These are phyloP conservation scores for Schizochytrium sp. DNA, from an alignment of 108 stramenopile species.

Conservation along the genomic window DNA sequence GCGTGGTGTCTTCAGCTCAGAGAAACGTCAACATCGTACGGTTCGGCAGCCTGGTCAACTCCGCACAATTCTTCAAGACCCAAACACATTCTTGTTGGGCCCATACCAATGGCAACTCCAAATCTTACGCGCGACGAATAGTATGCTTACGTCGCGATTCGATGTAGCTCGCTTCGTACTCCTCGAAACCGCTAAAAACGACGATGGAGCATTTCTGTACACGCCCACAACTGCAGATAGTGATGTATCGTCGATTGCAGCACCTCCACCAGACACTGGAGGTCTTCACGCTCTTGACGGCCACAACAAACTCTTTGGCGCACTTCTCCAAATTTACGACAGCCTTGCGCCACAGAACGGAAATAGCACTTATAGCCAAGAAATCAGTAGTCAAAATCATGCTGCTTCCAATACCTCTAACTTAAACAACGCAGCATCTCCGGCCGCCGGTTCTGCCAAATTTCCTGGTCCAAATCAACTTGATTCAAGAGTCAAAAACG, in stretches of 20 bases:
- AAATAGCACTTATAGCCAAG: background rate
- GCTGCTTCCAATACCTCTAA: background rate
- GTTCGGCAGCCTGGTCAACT: background rate
- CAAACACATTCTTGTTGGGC: background rate
- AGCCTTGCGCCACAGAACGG: background rate
- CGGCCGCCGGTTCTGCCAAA: too few species aligned
- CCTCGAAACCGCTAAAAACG: background rate
- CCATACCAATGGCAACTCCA: background rate
- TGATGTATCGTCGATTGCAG: too few species aligned
- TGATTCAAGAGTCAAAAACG: background rate
- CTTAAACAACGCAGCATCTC: too few species aligned
- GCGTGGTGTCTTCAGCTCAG: conserved; percentile 23
- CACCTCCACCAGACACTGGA: too few species aligned
- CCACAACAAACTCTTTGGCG: conserved; percentile 14
- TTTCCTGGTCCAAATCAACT: too few species aligned
- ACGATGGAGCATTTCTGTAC: too few species aligned
- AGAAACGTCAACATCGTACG: conserved; percentile 20
- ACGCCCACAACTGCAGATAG: too few species aligned
- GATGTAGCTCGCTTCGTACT: conserved; percentile 28
- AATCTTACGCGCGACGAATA: conserved; percentile 19
- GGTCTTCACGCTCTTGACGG: background rate
- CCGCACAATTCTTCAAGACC: conserved; percentile 7
- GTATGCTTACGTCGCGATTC: background rate
- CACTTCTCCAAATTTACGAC: conserved; percentile 7
- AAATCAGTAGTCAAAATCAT: background rate